Base-by-base conservation (phyloP, 2,329 filamentous ascomycete species). In the Ophiostoma populinum region DNA sequence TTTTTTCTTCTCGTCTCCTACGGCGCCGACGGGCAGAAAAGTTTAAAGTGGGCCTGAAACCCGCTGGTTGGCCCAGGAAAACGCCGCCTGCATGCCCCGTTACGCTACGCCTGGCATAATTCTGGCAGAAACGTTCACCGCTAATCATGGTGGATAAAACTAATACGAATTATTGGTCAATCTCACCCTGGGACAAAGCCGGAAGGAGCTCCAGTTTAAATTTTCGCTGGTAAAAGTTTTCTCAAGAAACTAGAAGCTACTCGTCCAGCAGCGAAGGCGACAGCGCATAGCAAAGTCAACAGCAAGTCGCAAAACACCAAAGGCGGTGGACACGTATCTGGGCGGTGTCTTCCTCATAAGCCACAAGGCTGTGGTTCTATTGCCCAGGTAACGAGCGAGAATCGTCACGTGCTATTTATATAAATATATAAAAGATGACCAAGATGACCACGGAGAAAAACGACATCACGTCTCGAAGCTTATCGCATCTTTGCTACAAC, bases 391-490 rank as follows among this genome's bases (percentile, higher is more conserved):
- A 37, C 34, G n/a, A 24, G n/a, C 24, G 3, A n/a, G 2, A 25
- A 34, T 18, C 12, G 18, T 26, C 13, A 6, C 17, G 17, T 19
- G 9, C 25, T 16, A 35, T 26, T 33, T 7, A 45, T 38, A 44
- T 51, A 53, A 53, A 45, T 55, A 53, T 50, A 56, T 50, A 47
- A 48, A 40, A n/a, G n/a, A n/a, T n/a, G n/a, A n/a, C n/a, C n/a
- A n/a, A n/a, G n/a, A n/a, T n/a, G n/a, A n/a, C n/a, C n/a, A n/a
- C n/a, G n/a, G n/a, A n/a, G n/a, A n/a, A n/a, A n/a, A n/a, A n/a
- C n/a, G n/a, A n/a, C n/a, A n/a, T n/a, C n/a, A n/a, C n/a, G n/a
- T n/a, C n/a, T n/a, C n/a, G n/a, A n/a, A n/a, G n/a, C n/a, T n/a
- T n/a, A n/a, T n/a, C n/a, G n/a, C n/a, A n/a, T n/a, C n/a, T n/a